Conservation (phyloP, 768 basidiomycete species). For the Lanmaoa rubissima region DNA sequence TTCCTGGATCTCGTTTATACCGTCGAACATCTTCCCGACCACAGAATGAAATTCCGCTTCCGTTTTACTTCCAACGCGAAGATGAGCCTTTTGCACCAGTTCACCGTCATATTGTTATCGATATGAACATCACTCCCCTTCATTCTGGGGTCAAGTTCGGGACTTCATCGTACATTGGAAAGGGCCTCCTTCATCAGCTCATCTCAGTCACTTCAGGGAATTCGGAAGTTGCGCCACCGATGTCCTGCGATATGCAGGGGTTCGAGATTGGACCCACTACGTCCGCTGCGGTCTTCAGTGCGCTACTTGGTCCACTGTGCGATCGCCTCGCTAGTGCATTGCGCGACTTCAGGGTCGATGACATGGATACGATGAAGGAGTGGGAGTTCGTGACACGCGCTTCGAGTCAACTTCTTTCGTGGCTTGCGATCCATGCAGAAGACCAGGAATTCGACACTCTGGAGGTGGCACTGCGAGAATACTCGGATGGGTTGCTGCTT, state of each 20-base stretch:
- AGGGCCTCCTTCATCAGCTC: slow-evolving; percentile 60
- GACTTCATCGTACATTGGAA: slow-evolving; percentile 52
- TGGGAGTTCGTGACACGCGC: slow-evolving; percentile 42
- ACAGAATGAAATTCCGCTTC: slow-evolving; percentile 14
- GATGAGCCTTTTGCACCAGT: neutral
- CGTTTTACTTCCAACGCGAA: slow-evolving; percentile 15
- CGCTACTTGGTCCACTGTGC: slow-evolving; percentile 44
- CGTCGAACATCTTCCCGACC: slow-evolving; percentile 13
- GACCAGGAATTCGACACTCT: slow-evolving; percentile 35
- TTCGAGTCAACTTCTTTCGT: slow-evolving; percentile 47
- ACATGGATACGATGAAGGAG: slow-evolving; percentile 27
- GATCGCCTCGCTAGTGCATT: slow-evolving; percentile 42
- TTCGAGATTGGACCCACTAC: slow-evolving; percentile 46
- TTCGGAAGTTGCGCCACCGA: slow-evolving; percentile 30
- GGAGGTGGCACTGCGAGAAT: slow-evolving; percentile 34
- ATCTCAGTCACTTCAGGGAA: slow-evolving; percentile 37
- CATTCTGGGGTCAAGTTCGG: slow-evolving; percentile 53
- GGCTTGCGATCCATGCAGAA: slow-evolving; percentile 36
- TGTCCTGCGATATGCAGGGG: slow-evolving; percentile 35
- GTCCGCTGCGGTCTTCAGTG: slow-evolving; percentile 42
- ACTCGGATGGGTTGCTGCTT: slow-evolving; percentile 38
- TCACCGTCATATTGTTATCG: slow-evolving; percentile 34
- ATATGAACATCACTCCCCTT: slow-evolving; percentile 53
- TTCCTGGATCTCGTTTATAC: slow-evolving; percentile 13
- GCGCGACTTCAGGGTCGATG: slow-evolving; percentile 32